A percentile compares a stretch with the other conserved stretches of the same genome.
These are phyloP conservation scores for Carex littledalei DNA, from an alignment of 176 grass and related monocot species.

Conservation along the genomic window DNA sequence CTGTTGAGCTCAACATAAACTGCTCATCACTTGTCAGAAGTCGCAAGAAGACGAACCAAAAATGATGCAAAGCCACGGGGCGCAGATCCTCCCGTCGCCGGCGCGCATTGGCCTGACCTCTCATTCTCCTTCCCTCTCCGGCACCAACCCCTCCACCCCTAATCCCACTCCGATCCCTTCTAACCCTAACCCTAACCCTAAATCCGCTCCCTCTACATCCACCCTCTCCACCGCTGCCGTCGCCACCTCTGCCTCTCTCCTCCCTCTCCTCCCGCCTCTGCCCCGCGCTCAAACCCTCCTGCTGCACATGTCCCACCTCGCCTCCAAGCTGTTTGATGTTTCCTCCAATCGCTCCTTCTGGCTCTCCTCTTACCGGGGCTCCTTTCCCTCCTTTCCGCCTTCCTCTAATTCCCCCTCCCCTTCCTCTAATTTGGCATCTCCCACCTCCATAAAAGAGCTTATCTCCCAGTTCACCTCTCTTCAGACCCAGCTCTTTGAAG, in stretches of 20 bases:
- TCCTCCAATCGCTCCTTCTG: conserved; percentile 69
- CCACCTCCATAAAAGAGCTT: conserved; percentile 61
- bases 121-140: conserved; percentile 37
- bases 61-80: conserved; percentile 51
- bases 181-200: conserved; percentile 45
- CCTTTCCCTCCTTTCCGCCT: conserved; percentile 58
- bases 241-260: conserved; percentile 51
- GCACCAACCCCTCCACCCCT: conserved; percentile 16
- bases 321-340: conserved; percentile 79
- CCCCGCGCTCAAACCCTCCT: conserved; percentile 84
- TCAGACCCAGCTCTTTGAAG: conserved; percentile 84
- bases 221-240: background rate
- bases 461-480: conserved; percentile 58
- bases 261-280: conserved; percentile 80
- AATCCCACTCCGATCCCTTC: background rate
- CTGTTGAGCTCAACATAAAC: background rate
- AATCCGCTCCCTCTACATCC: conserved; percentile 11
- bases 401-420: conserved; percentile 28
- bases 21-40: background rate
- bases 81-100: conserved; percentile 60
- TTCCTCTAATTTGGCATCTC: conserved; percentile 16
- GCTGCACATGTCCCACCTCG: conserved; percentile 58
- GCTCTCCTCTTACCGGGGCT: conserved; percentile 72
- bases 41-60: background rate
- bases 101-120: conserved; percentile 61